Evolutionary conservation across 2,329 filamentous ascomycete species (phyloP).

Genomic region (Aspergillus eucalypticola): DNA sequence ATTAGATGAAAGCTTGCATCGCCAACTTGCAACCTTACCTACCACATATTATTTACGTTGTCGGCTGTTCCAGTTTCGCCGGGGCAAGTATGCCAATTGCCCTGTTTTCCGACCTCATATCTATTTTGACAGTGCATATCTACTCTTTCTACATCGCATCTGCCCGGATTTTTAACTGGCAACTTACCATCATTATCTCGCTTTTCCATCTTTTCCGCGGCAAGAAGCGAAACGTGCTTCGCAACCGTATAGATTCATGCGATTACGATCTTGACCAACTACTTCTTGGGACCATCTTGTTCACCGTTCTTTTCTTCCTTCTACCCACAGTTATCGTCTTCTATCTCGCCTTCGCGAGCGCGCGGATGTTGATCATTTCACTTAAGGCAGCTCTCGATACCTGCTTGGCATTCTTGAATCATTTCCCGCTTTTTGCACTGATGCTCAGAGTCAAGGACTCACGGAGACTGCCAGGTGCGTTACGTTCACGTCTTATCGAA

Average conservation of each 20-base stretch:
- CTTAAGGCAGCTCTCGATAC: constrained; percentile 92
- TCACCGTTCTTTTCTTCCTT: constrained; percentile 92
- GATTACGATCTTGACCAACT: constrained; percentile 98
- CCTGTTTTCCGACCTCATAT: constrained; percentile 89
- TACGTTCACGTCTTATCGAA: constrained; percentile 16
- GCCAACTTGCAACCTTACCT: constrained; percentile 73
- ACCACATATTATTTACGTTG: constrained; percentile 85
- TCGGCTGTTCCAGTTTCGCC: constrained; percentile 92
- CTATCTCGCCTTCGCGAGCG: constrained; percentile 92
- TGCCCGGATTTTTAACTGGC: constrained; percentile 97
- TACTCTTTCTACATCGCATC: constrained; percentile 98
- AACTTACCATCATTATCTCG: constrained; percentile 92
- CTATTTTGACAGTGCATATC: constrained; percentile 89
- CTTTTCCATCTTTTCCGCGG: constrained; percentile 98
- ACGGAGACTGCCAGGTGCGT: constrained; percentile 73
- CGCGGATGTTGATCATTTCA: constrained; percentile 91
- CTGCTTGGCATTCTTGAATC: constrained; percentile 87
- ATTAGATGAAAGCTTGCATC: constrained; percentile 64
- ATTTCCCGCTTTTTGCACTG: constrained; percentile 94
- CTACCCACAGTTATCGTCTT: constrained; percentile 94
- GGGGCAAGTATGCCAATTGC: constrained; percentile 97
- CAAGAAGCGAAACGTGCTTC: constrained; percentile 95
- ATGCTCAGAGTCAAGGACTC: constrained; percentile 97
- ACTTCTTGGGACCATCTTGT: constrained; percentile 91
- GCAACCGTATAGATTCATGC: constrained; percentile 97